Evolutionary conservation across 1,284 basidiomycete species (phyloP).

Genomic region (Cutaneotrichosporon sp.): DNA sequence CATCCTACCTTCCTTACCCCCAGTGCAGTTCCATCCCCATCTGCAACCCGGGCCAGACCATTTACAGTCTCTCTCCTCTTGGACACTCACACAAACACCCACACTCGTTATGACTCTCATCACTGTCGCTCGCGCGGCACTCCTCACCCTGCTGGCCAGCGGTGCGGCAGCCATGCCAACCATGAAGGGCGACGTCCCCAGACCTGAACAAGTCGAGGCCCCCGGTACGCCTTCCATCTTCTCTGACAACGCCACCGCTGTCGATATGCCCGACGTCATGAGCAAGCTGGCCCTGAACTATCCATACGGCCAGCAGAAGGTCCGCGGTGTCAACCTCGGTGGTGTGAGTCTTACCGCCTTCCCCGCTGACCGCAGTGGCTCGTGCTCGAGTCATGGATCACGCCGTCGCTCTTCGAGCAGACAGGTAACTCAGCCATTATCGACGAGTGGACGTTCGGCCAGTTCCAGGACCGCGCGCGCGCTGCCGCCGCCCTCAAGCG

Average conservation of each 20-base stretch:
- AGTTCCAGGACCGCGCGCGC: constrained; percentile 46
- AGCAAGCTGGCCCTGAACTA: not conserved
- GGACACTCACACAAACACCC: not conserved
- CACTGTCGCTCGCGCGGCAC: not conserved
- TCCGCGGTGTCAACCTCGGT: constrained; percentile 53
- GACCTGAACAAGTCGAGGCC: not conserved
- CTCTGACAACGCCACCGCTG: not conserved
- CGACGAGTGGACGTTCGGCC: constrained; percentile 77
- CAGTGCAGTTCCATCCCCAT: no score
- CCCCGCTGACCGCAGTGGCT: constrained; percentile 33
- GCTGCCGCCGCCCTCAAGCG: constrained; percentile 36
- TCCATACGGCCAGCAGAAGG: constrained; percentile 43
- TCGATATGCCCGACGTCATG: not conserved
- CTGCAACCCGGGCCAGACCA: no score
- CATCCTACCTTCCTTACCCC: no score
- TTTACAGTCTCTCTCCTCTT: no score
- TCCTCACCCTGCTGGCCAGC: not conserved
- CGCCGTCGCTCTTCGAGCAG: constrained; percentile 78
- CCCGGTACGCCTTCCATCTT: not conserved
- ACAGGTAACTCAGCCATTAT: constrained; percentile 67
- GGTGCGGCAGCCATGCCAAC: not conserved
- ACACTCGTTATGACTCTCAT: constrained; percentile 1
- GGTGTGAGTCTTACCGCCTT: constrained; percentile 37
- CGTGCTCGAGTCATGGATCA: constrained; percentile 51
- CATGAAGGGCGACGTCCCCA: not conserved